These are phyloP conservation scores for Leishmania aethiopica DNA, from an alignment of 208 protist genomes.

Conservation along the genomic window DNA sequence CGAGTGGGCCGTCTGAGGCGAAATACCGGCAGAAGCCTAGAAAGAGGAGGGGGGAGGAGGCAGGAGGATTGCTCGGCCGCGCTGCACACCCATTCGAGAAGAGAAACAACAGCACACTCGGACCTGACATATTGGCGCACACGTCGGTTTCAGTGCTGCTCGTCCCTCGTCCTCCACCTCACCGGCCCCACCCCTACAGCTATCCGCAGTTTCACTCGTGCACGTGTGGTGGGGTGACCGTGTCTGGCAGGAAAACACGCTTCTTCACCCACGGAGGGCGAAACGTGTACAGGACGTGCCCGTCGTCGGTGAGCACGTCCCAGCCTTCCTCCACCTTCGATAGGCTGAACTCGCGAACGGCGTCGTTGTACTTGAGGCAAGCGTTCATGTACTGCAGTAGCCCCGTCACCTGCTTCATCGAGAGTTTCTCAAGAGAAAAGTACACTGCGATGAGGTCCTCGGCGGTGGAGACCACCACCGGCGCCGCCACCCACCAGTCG, in stretches of 20 bases:
- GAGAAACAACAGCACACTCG: not conserved
- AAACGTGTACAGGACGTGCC: slow-evolving; percentile 86
- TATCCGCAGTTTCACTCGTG: slow-evolving; percentile 13
- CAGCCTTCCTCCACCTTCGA: slow-evolving; percentile 82
- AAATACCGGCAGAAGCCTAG: not conserved
- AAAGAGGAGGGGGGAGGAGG: not conserved
- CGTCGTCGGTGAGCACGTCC: slow-evolving; percentile 85
- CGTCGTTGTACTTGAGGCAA: slow-evolving; percentile 56
- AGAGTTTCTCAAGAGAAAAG: slow-evolving; percentile 53
- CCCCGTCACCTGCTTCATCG: slow-evolving; percentile 39
- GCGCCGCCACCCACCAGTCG: slow-evolving; percentile 77
- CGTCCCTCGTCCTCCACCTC: not conserved
- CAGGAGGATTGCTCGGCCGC: not conserved
- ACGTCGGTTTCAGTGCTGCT: not conserved
- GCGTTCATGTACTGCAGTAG: slow-evolving; percentile 88
- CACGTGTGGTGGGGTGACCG: slow-evolving; percentile 36
- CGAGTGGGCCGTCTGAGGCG: not conserved
- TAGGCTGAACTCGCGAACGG: slow-evolving; percentile 68
- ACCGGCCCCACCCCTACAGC: not conserved
- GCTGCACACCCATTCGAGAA: not conserved
- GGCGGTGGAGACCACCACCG: slow-evolving; percentile 81
- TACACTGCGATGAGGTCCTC: slow-evolving; percentile 92
- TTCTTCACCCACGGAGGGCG: slow-evolving; percentile 86
- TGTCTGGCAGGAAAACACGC: slow-evolving; percentile 64
- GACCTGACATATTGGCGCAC: not conserved